Evolutionary conservation across 2,329 filamentous ascomycete genomes (phyloP).

Genomic region (Calonectria hongkongensis): DNA sequence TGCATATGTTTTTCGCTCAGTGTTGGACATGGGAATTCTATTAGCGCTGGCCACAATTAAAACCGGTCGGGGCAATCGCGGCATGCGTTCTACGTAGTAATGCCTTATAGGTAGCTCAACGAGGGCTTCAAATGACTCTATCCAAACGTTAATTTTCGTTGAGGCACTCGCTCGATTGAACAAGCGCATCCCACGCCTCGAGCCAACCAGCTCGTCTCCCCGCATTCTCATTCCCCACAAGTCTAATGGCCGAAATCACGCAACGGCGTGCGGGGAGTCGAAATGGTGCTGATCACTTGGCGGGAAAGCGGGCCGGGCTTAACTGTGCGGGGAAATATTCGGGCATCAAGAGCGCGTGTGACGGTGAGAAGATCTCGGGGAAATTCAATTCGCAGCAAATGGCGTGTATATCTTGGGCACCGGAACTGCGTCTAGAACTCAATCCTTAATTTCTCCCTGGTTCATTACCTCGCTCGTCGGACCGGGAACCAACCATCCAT

Average conservation of each 20-base stretch:
- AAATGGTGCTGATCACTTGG: constrained; percentile 1
- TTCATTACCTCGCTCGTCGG: background rate
- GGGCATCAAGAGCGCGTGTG: constrained; percentile 16
- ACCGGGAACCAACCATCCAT: constrained; percentile 1
- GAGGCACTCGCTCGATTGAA: background rate
- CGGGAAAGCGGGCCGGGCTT: constrained; percentile 22
- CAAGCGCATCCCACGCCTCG: background rate
- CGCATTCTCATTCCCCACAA: constrained; percentile 15
- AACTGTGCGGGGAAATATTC: constrained; percentile 27
- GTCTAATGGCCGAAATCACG: constrained; percentile 23
- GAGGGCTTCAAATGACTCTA: background rate
- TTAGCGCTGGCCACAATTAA: too few species aligned
- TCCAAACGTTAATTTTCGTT: background rate
- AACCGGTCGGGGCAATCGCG: too few species aligned
- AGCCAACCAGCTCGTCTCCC: background rate
- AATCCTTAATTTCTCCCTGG: constrained; percentile 13
- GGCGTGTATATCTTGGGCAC: constrained; percentile 9
- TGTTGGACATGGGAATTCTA: too few species aligned
- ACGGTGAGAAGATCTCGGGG: constrained; percentile 9
- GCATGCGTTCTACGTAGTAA: too few species aligned
- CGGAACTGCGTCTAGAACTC: constrained; percentile 10
- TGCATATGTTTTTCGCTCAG: too few species aligned
- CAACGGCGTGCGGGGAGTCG: constrained; percentile 15
- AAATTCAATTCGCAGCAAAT: constrained; percentile 12
- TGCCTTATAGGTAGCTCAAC: background rate